phyloP scores from a whole-genome alignment of 148 eudicot genomes.

The Rhododendron henanense region DNA sequence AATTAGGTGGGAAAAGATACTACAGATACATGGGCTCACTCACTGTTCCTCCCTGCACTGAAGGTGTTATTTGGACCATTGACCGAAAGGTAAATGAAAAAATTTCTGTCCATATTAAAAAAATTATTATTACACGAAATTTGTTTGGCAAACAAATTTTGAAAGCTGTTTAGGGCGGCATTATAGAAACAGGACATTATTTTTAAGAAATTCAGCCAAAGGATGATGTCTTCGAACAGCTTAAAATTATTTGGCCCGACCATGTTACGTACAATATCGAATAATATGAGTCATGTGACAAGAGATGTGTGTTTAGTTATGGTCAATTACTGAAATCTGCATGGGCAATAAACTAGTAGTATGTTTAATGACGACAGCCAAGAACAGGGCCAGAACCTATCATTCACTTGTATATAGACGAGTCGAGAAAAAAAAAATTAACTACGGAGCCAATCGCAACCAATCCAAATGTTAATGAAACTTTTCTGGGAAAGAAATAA shows the following conservation, averaged over 20 bases:
- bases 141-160: not conserved
- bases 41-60: constrained; percentile 77
- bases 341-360: too few relatives aligned
- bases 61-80: constrained; percentile 73
- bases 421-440: too few relatives aligned
- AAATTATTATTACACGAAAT: not conserved
- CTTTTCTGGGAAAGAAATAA: too few relatives aligned
- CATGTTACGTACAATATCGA: not conserved
- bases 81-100: constrained; percentile 29
- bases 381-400: not conserved
- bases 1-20: constrained; percentile 22
- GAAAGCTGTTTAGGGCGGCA: not conserved
- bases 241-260: not conserved
- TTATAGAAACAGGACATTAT: not conserved
- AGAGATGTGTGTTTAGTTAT: not conserved
- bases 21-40: constrained; percentile 72
- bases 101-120: not conserved
- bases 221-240: not conserved
- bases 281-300: not conserved
- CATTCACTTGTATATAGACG: not conserved
- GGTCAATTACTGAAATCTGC: too few relatives aligned
- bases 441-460: too few relatives aligned
- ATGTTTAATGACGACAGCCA: not conserved
- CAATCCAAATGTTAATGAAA: too few relatives aligned
- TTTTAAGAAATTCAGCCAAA: not conserved